These are phyloP conservation scores for Stenocarpella maydis DNA, from an alignment of 2,329 filamentous ascomycete species.

Conservation along the genomic window DNA sequence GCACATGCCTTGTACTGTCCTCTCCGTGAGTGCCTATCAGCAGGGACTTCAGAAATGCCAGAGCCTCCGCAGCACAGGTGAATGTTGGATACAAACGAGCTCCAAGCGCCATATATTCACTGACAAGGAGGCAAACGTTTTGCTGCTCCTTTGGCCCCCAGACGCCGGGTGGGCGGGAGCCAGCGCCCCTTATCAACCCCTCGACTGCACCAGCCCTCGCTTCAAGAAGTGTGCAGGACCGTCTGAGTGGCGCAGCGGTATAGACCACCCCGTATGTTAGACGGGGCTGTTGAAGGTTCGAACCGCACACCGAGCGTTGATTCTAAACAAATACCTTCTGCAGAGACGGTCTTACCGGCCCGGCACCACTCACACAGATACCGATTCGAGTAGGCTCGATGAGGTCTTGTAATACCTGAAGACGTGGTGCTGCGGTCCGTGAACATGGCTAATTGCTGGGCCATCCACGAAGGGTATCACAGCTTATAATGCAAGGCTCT, in stretches of 20 bases:
- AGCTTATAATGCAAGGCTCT: not conserved
- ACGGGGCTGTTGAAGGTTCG: not conserved
- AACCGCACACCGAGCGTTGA: not conserved
- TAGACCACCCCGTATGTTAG: not conserved
- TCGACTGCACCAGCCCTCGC: not conserved
- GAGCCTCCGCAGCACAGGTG: not conserved
- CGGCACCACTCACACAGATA: not conserved
- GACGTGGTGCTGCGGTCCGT: not conserved
- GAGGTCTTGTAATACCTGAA: not conserved
- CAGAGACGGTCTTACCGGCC: not conserved
- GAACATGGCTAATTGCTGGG: not conserved
- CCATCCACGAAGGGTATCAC: slow-evolving; percentile 3
- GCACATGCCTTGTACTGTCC: not conserved
- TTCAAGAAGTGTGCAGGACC: not conserved
- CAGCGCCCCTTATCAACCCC: not conserved
- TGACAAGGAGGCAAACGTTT: not conserved
- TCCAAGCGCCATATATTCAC: not conserved
- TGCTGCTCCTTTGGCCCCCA: not conserved
- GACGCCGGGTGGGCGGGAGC: not conserved
- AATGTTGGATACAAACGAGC: not conserved
- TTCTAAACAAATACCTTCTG: not conserved
- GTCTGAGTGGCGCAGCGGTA: not conserved
- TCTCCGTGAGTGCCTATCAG: not conserved
- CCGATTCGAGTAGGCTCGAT: not conserved
- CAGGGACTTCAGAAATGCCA: not conserved